Conservation (phyloP, 73 alveolate species). For the Paramecium sonneborni region DNA sequence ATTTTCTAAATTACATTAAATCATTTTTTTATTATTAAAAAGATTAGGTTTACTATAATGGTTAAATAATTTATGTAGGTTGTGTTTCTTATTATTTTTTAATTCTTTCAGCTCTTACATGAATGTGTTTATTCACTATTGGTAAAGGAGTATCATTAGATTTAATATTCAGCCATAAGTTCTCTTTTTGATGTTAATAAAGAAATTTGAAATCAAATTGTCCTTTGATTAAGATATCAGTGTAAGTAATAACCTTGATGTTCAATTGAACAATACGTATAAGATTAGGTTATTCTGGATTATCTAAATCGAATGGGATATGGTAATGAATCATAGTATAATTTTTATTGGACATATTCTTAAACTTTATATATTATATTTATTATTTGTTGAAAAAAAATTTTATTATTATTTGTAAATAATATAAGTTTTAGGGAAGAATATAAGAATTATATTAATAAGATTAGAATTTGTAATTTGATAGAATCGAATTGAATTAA, state of each 20-base stretch:
- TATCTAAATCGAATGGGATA: neutral
- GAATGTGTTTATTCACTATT: neutral
- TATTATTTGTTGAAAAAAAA: neutral
- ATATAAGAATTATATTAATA: neutral
- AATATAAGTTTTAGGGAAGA: too few species aligned
- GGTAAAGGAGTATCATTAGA: neutral
- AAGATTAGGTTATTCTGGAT: neutral
- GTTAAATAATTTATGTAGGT: neutral
- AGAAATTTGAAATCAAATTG: neutral
- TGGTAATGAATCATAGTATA: neutral
- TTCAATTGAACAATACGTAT: neutral
- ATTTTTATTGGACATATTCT: neutral
- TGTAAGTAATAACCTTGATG: neutral
- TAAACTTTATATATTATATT: neutral
- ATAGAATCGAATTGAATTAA: neutral
- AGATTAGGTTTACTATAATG: too few species aligned
- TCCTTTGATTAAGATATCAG: neutral
- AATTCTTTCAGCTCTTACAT: neutral
- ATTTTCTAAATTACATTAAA: neutral
- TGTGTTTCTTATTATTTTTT: neutral
- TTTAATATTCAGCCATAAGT: neutral
- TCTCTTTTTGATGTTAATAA: neutral
- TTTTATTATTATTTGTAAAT: neutral
- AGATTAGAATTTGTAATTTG: neutral
- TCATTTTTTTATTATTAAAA: too few species aligned